phyloP scores from a whole-genome alignment of 202 grass and related monocot genomes.

The Schoenoplectus tabernaemontani region DNA sequence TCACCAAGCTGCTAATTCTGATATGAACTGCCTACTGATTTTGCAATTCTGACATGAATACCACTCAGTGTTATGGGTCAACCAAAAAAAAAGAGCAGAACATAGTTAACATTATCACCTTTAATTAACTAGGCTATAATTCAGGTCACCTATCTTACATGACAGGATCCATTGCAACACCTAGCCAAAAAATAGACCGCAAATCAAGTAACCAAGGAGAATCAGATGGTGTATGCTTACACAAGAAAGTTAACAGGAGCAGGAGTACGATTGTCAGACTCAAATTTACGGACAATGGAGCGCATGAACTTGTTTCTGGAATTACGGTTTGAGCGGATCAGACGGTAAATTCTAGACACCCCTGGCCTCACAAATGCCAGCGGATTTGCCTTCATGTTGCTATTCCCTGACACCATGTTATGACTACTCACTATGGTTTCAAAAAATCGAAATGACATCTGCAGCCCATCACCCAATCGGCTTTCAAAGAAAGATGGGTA shows the following conservation, averaged over 20 bases:
- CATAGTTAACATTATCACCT: not conserved
- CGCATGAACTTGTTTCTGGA: slow-evolving; percentile 98
- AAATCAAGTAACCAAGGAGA: not conserved
- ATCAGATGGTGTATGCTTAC: slow-evolving; percentile 40
- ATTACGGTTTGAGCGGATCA: slow-evolving; percentile 76
- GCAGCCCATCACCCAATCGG: slow-evolving; percentile 88
- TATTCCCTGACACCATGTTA: slow-evolving; percentile 30
- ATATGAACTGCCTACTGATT: too few relatives aligned
- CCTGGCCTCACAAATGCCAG: slow-evolving; percentile 88
- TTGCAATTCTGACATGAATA: not conserved
- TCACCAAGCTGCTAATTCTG: not conserved
- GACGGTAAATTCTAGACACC: slow-evolving; percentile 92
- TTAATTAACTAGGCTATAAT: not conserved
- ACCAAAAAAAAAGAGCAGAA: not conserved
- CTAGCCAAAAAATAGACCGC: not conserved
- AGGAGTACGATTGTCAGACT: slow-evolving; percentile 48
- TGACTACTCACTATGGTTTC: slow-evolving; percentile 62
- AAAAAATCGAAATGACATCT: slow-evolving; percentile 84
- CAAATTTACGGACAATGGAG: slow-evolving; percentile 92
- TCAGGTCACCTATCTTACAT: not conserved
- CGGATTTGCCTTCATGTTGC: slow-evolving; percentile 56
- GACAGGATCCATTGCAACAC: not conserved
- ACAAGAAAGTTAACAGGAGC: slow-evolving; percentile 66
- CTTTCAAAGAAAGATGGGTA: slow-evolving; percentile 98
- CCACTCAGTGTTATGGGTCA: not conserved